Base-by-base conservation (phyloP, 805 yeast species). In the Lachancea meyersii region DNA sequence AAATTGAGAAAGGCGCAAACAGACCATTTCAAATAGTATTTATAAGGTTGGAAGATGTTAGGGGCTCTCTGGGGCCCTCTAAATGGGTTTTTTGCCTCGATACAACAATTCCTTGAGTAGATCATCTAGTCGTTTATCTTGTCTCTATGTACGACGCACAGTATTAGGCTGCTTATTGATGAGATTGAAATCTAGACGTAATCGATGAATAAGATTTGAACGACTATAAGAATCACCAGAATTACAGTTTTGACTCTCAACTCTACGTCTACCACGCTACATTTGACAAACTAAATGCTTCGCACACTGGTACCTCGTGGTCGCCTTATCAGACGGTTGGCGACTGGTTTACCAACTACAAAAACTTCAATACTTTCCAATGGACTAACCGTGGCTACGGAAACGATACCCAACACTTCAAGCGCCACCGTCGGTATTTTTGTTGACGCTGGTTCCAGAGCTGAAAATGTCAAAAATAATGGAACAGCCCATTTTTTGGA, bases 401-500 rank as follows among this genome's bases (percentile, higher is more conserved):
- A 93, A 61, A 58, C 73, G 34, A 78, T 85, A 60, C 97, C 97
- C 9, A 81, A 84, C 48, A 81, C 94, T 6, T 75, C 82, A 53
- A 88, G 97, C 34, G 97, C 98, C 48, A 93, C 98, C 1, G 96
- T 93, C 11, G 98, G 97, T 2, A 91, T 93, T 43, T 94, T 96
- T 91, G 88, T 93, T 48, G 96, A 93, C 66, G 96, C 98, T 31
- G 99, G 99, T 2, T 89, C 97, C 3, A 75, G 99, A 48, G 97
- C 97, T 3, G 99, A 93, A 65, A 82, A 79, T 55, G 71, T 72
- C 35, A 79, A 85, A 56, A 74, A 74, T 58, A 88, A 88, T 54
- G 99, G 99, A 37, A 89, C 97, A 6, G 99, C 99, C 0, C 99
- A 93, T 67, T 93, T 93, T 61, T 69, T 93, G 45, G 99, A 93